Percentiles rank a stretch among this genome's conserved stretches.
These are phyloP conservation scores for Rhizophagus prolifer DNA, from an alignment of 192 early-diverging fungal genomes.

Conservation along the genomic window DNA sequence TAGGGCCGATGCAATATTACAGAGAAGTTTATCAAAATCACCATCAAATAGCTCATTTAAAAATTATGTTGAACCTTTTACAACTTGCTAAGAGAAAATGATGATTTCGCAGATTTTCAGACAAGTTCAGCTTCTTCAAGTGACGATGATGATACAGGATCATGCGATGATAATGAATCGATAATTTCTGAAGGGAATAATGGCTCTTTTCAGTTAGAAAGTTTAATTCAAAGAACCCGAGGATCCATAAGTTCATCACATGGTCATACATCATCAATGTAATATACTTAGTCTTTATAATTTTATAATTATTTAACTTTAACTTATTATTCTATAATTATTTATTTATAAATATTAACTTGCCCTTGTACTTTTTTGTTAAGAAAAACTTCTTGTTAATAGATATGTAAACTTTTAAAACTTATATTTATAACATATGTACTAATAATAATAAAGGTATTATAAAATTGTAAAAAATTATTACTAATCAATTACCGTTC, in stretches of 20 bases:
- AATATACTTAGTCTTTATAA: not conserved
- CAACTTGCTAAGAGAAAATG: not conserved
- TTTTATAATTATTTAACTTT: no score
- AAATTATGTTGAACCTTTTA: not conserved
- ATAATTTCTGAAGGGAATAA: constrained; percentile 11
- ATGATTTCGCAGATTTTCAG: not conserved
- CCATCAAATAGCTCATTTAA: not conserved
- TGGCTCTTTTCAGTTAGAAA: constrained; percentile 16
- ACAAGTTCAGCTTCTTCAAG: constrained; percentile 6
- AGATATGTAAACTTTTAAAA: no score
- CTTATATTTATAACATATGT: no score
- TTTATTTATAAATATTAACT: no score
- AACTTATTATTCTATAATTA: no score
- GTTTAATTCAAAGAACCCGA: not conserved
- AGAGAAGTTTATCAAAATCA: constrained; percentile 16
- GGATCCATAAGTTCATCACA: not conserved
- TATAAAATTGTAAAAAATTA: no score
- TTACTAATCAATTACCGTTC: no score
- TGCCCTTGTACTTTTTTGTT: no score
- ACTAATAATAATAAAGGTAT: no score
- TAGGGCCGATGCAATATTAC: not conserved
- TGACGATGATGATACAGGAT: constrained; percentile 11
- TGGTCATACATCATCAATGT: not conserved
- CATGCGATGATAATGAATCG: constrained; percentile 9
- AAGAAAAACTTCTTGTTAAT: no score